These are phyloP conservation scores for Phoma sp. DNA, from an alignment of 2,329 filamentous ascomycete genomes.

Conservation along the genomic window DNA sequence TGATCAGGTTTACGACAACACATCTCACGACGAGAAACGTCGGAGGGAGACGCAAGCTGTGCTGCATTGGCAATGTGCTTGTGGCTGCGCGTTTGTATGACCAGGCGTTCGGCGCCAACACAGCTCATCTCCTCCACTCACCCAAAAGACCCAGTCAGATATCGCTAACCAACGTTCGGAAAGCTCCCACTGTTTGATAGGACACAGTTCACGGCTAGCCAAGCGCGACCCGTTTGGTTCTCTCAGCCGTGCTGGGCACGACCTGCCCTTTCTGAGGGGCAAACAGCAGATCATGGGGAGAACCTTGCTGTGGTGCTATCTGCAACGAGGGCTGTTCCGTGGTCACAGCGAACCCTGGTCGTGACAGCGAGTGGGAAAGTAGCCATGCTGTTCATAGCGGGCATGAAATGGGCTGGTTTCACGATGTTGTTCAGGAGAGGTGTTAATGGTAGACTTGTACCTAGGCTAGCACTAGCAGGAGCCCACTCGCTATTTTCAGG, in stretches of 20 bases:
- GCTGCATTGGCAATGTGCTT: constrained; percentile 1
- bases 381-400: constrained; percentile 5
- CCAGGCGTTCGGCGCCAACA: constrained; percentile 2
- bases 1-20: no score
- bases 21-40: no score
- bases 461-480: constrained; percentile 6
- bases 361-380: constrained; percentile 1
- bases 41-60: neutral
- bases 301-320: constrained; percentile 3
- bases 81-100: neutral
- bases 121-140: constrained; percentile 3
- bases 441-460: neutral
- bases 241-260: constrained; percentile 8
- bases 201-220: neutral
- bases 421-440: constrained; percentile 9
- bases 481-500: constrained; percentile 12
- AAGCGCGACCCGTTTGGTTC: constrained; percentile 4
- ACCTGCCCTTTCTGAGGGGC: constrained; percentile 6
- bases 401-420: constrained; percentile 11
- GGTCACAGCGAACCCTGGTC: constrained; percentile 11
- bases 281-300: constrained; percentile 5
- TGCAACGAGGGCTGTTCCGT: constrained; percentile 4
- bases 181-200: constrained; percentile 6
- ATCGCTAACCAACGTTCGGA: neutral
- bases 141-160: constrained; percentile 1